A percentile compares a stretch with the other conserved stretches of the same genome.
These are phyloP conservation scores for Diaporthe helianthi DNA, from an alignment of 2,329 filamentous ascomycete genomes.

Conservation along the genomic window DNA sequence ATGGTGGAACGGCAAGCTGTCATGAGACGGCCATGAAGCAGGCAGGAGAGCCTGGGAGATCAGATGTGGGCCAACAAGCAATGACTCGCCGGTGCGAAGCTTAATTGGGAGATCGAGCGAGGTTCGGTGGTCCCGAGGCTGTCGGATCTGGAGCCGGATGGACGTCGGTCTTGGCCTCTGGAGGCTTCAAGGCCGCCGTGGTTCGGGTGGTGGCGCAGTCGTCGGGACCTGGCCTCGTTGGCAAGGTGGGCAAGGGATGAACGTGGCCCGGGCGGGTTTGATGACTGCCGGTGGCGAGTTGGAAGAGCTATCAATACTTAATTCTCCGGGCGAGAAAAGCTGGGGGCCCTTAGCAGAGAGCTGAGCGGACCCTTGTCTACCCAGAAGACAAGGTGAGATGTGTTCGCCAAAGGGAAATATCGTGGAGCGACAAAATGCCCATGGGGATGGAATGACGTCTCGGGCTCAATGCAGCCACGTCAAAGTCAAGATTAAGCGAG, in stretches of 20 bases:
- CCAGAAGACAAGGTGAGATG: conserved; percentile 14
- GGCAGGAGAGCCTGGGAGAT: not conserved
- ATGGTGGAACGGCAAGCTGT: not conserved
- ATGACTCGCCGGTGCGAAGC: conserved; percentile 12
- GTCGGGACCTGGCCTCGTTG: not conserved
- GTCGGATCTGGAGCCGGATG: conserved; percentile 6
- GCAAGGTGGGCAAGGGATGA: not conserved
- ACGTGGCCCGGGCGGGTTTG: conserved; percentile 28
- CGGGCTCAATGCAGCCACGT: conserved; percentile 16
- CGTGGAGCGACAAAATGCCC: conserved; percentile 24
- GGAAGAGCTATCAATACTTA: conserved; percentile 14
- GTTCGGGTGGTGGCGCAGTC: not conserved
- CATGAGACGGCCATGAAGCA: conserved; percentile 28
- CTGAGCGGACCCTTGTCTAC: conserved; percentile 7
- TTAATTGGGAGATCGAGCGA: not conserved
- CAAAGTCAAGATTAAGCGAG: conserved; percentile 20
- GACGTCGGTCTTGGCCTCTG: conserved; percentile 4
- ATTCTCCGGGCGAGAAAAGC: conserved; percentile 20
- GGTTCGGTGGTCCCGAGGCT: not conserved
- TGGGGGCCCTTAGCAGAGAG: not conserved
- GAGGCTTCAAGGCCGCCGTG: not conserved
- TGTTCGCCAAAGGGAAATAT: conserved; percentile 18
- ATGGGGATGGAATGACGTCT: conserved; percentile 26
- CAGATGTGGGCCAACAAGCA: conserved; percentile 22
- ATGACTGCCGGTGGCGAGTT: conserved; percentile 1